These are phyloP conservation scores for Crepidotus variabilis DNA, from an alignment of 768 basidiomycete genomes.

Conservation along the genomic window DNA sequence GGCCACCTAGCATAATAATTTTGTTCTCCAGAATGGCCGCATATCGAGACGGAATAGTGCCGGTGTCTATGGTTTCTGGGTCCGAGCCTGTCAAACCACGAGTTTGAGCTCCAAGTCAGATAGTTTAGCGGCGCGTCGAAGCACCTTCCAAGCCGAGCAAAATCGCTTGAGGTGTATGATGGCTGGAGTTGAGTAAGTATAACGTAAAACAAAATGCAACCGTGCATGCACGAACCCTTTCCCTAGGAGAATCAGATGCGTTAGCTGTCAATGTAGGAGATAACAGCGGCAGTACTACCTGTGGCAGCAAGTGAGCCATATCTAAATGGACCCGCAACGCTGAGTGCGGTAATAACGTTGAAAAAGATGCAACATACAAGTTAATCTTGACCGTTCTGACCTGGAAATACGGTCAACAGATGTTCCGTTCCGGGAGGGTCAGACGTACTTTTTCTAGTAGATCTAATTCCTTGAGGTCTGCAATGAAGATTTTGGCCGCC, in stretches of 20 bases:
- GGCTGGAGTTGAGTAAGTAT: constrained; percentile 35
- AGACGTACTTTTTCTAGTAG: constrained; percentile 62
- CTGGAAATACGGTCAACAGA: constrained; percentile 28
- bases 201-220: not conserved
- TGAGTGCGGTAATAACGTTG: not conserved
- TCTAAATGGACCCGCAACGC: constrained; percentile 29
- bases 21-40: constrained; percentile 62
- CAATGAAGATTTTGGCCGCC: constrained; percentile 84
- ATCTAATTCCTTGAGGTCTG: constrained; percentile 63
- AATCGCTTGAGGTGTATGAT: constrained; percentile 86
- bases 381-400: constrained; percentile 81
- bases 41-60: constrained; percentile 77
- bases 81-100: constrained; percentile 55
- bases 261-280: constrained; percentile 4
- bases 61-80: constrained; percentile 90
- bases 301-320: constrained; percentile 95
- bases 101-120: not conserved
- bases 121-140: not conserved
- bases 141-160: constrained; percentile 75
- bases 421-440: not conserved
- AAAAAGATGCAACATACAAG: constrained; percentile 44
- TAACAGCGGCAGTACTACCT: constrained; percentile 36
- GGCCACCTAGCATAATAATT: constrained; percentile 65
- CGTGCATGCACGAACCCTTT: constrained; percentile 57
- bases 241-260: constrained; percentile 34